Base-by-base conservation (phyloP, 495 filamentous ascomycete species). In the Aspergillus incahuasiensis region DNA sequence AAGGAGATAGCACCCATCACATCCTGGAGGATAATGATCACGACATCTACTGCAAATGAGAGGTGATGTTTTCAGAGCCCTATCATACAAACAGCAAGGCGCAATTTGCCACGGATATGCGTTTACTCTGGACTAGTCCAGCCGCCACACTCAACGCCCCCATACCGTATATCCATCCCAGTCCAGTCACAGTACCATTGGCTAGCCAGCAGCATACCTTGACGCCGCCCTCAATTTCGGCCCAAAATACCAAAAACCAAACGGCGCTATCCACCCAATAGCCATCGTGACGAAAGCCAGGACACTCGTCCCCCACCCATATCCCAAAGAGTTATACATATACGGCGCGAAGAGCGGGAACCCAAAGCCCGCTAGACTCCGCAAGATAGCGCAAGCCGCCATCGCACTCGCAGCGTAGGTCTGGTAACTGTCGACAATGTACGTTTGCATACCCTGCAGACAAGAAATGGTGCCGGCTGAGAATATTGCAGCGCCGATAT, bases 311-410 rank as follows among this genome's bases (percentile, higher is more conserved):
- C 82, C 83, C 82, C 82, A 86, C 7, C 82, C 82, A 68, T 79
- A 86, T 39, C 76, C 63, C 49, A 86, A 59, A 13, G 68, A 63
- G 5, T 68, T 39, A 56, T 81, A 91, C 79, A 90, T 72, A 24
- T 71, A 74, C 3, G 84, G 86, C 6, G 86, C 86, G 56, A 91
- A 92, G 6, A 94, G 73, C 20, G 89, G 89, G 56, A 94, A 91
- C 12, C 76, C 80, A 63, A 91, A 91, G 2, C 88, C 88, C 0
- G 84, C 83, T 12, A 91, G 42, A 21, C 75, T 82, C n/a, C 90
- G 75, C 56, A 92, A 61, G 7, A 91, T 79, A 3, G 84, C 80
- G 1, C 76, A 77, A 1, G 90, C 87, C 0, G 77, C 86, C 12
- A 90, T 66, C 0, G 88, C 90, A 57, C 80, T 85, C 7, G 90